Evolutionary conservation across 106 monocot species (phyloP), one percentile per base, ranked within the genome.

Genomic region (Hemerocallis citrina): DNA sequence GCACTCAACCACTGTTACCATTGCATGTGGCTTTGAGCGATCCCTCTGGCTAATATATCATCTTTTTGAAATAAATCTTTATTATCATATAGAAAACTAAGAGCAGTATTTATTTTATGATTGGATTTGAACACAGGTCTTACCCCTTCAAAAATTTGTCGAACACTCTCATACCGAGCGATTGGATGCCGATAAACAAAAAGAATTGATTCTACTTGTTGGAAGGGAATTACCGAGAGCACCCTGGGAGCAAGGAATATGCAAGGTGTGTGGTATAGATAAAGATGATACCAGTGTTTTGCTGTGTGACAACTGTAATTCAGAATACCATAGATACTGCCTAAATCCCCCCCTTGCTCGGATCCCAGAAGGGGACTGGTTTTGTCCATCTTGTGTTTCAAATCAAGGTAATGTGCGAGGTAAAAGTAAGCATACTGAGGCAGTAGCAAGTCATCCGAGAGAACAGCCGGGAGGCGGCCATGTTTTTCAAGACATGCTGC

Each of bases 181-280:
- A 63, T 42, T 52, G 16, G 61, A 67, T 68, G 23, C 65, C 52
- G 81, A 76, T 56, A 52, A 20, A 31, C 44, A 63, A 11, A 76
- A 63, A 20, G 73, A 85, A 43, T 35, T 81, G 32, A 62, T 67
- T 25, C 75, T 86, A 41, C 28, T 46, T 54, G 14, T 63, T 68
- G 23, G 67, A 51, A 70, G 66, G 66, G 76, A 81, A 55, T 27
- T 92, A 23, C 81, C 84, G 15, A 92, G 85, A 72, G 93, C 93
- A 68, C 88, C 88, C 34, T 93, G 93, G 93, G 93, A 93, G 49
- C 81, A 85, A 43, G 93, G 93, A 42, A 76, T 93, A 52, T 93
- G 93, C 68, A 93, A 93, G 79, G 85, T 93, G 47, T 93, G 93
- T 67, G 93, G 93, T 12, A 79, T 93, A 43, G 93, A 93, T 67